A percentile compares a stretch with the other conserved stretches of the same genome.
Evolutionary conservation across 129 eudicot species (phyloP).

Genomic region (Arctium minus): DNA sequence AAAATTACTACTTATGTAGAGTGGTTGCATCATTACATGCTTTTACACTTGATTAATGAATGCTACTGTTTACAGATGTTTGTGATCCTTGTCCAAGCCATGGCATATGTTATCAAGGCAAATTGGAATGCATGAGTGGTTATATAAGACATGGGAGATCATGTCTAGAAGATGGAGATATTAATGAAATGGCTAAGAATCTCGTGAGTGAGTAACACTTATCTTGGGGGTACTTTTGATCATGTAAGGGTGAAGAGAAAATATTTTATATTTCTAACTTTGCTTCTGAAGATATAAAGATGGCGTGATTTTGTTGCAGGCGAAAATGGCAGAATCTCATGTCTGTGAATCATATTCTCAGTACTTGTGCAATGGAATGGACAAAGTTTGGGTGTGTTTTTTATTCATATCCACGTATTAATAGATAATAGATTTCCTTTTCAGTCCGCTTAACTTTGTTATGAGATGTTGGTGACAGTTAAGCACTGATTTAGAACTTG

Average conservation of each 20-base stretch:
- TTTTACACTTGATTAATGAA: neutral
- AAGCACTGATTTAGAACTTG: neutral
- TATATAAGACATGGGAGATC: slow-evolving; percentile 64
- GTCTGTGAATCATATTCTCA: slow-evolving; percentile 67
- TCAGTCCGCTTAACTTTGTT: neutral
- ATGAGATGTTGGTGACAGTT: neutral
- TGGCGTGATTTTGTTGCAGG: slow-evolving; percentile 46
- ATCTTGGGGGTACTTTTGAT: slow-evolving; percentile 17
- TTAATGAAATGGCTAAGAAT: slow-evolving; percentile 64
- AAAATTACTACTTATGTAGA: neutral
- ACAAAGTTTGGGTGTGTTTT: slow-evolving; percentile 66
- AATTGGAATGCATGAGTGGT: slow-evolving; percentile 69
- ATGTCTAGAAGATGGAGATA: slow-evolving; percentile 82
- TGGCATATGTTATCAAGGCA: slow-evolving; percentile 75
- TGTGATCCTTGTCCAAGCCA: slow-evolving; percentile 89
- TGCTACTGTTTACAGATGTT: slow-evolving; percentile 42
- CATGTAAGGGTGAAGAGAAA: slow-evolving; percentile 17
- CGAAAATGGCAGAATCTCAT: slow-evolving; percentile 56
- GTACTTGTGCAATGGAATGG: slow-evolving; percentile 55
- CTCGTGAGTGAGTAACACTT: slow-evolving; percentile 60
- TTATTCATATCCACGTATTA: slow-evolving; percentile 8
- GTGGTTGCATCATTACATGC: neutral
- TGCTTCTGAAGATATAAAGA: slow-evolving; percentile 5
- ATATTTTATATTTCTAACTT: neutral
- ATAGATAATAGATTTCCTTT: neutral